Evolutionary conservation across 2,329 filamentous ascomycete genomes (phyloP), one percentile per base, ranked within the genome.

Genomic region (Aspergillus spinulosporus): DNA sequence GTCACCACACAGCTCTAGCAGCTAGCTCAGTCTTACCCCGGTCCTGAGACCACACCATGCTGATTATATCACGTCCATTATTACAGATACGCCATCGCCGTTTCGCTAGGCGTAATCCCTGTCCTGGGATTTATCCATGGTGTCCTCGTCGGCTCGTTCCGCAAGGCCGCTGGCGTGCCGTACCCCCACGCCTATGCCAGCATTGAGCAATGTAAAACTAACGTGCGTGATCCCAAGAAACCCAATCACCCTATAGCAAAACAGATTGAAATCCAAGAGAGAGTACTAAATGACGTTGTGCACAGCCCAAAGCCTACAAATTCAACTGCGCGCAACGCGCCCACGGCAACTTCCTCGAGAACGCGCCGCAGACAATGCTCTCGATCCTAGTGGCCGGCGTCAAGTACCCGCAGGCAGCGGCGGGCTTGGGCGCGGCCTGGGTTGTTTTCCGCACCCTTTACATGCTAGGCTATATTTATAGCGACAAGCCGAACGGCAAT

Each of bases 121-220:
- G 65, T 85, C 65, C 74, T 86, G 42, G 72, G 73, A 56, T 74
- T 74, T 64, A 78, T 78, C 71, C 84, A 85, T 66, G 80, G 78
- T 61, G 52, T 26, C 12, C 74, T 81, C 66, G 77, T 80, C 31
- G 67, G 66, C 45, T 21, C 42, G 21, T 72, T 77, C 69, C 82
- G 84, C 72, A 80, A 78, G 62, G 64, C 70, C 3, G 82, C 83
- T 59, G 75, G 78, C 42, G 73, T 86, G 58, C 74, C 76, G 12
- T 86, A 86, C 69, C 84, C 84, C 11, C 80, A 82, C 72, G 72
- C 75, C 67, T 85, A 84, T 72, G 84, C 84, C 31, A 81, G 81
- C 21, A 70, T 76, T 48, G 78, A 82, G 58, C 79, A 84, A 68
- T 76, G 82, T 68, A 77, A 76, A 62, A 64, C 72, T 66, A 73